phyloP scores from a whole-genome alignment of 352 stramenopile species.

The Globisporangium nunn region DNA sequence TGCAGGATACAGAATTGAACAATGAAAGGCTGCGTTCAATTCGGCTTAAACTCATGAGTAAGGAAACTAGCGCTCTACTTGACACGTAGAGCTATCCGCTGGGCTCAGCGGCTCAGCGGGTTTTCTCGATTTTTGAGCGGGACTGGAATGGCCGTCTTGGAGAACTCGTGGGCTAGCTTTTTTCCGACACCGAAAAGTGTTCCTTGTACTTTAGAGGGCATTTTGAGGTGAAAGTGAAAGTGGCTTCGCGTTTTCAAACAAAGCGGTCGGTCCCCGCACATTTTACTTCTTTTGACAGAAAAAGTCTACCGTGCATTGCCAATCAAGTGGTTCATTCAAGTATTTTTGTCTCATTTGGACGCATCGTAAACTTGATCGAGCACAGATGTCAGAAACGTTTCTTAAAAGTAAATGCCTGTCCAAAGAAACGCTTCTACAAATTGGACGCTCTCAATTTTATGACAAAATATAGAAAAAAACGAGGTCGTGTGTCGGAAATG shows the following conservation, averaged over 20 bases:
- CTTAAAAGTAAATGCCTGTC: no score
- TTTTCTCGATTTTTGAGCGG: slow-evolving; percentile 58
- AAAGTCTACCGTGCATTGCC: background rate
- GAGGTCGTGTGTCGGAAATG: no score
- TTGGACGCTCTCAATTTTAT: no score
- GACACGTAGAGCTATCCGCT: slow-evolving; percentile 68
- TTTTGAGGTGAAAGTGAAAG: background rate
- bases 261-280: slow-evolving; percentile 44
- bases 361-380: no score
- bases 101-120: slow-evolving; percentile 37
- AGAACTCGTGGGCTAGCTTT: background rate
- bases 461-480: no score
- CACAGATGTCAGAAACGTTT: no score
- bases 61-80: slow-evolving; percentile 88
- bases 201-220: slow-evolving; percentile 35
- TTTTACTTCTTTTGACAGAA: background rate
- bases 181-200: slow-evolving; percentile 1
- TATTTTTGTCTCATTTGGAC: background rate
- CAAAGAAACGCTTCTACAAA: no score
- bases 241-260: slow-evolving; percentile 15
- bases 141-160: slow-evolving; percentile 62
- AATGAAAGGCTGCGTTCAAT: background rate
- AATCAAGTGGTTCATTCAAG: slow-evolving; percentile 1
- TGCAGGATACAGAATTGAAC: no score
- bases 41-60: slow-evolving; percentile 91